Percentiles rank a stretch among this genome's conserved stretches.
Conservation (phyloP, 345 rosid species). For the Lepidium didymum region DNA sequence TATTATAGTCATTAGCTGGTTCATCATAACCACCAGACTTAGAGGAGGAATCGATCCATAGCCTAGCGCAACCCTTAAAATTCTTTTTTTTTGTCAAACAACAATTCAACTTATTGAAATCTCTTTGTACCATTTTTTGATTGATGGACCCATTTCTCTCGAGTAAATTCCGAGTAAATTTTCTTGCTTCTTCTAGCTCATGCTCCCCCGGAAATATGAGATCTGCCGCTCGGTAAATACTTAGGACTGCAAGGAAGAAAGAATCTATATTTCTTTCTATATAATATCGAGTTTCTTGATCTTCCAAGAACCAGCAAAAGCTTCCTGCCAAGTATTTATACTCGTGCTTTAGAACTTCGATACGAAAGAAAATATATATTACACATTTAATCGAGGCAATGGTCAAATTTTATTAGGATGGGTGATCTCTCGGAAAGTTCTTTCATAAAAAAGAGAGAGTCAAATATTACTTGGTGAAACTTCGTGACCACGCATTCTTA, state of each 20-base stretch:
- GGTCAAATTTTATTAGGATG: too few species aligned
- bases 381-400: too few species aligned
- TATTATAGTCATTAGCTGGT: too few species aligned
- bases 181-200: conserved; percentile 46
- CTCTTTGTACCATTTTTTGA: background rate
- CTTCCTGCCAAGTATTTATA: conserved; percentile 30
- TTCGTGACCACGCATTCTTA: conserved; percentile 43
- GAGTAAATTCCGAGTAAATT: conserved; percentile 36
- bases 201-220: conserved; percentile 52
- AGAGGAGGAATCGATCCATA: too few species aligned
- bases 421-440: too few species aligned
- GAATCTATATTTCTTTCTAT: conserved; percentile 27
- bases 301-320: conserved; percentile 51
- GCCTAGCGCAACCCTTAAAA: too few species aligned
- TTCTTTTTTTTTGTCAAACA: too few species aligned
- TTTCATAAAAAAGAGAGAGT: background rate
- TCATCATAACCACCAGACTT: too few species aligned
- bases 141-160: conserved; percentile 17
- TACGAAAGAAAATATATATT: background rate
- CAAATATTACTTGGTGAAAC: conserved; percentile 42
- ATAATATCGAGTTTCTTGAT: conserved; percentile 26
- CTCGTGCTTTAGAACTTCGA: background rate
- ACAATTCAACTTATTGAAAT: background rate
- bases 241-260: conserved; percentile 34
- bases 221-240: conserved; percentile 50